Base-by-base conservation (phyloP, 495 filamentous ascomycete genomes). In the Xylaria flabelliformis region DNA sequence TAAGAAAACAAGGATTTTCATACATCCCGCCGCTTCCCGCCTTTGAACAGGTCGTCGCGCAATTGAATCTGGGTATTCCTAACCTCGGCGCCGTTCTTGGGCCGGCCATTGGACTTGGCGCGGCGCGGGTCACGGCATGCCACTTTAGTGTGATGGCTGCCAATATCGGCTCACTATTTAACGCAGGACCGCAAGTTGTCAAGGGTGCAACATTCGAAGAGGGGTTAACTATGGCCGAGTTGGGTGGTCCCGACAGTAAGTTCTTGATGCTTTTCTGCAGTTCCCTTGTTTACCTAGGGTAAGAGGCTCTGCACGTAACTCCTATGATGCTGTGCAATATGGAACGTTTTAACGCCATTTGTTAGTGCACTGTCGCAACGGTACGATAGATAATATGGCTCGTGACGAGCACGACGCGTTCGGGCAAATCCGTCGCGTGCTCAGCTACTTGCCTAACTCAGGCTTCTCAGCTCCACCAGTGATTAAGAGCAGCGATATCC, bases 81-180 rank as follows among this genome's bases (percentile, higher is more conserved):
- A 90, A 90, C 72, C 74, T 91, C 17, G 89, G 88, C 9, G 89
- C 89, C 19, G 87, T 90, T 6, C 78, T 91, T 34, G 89, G 89
- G 0, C 89, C 89, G 17, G 89, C 88, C 9, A 89, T 91, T 70
- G 89, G 89, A 3, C 85, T 91, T 12, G 89, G 89, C 7, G 88
- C 89, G 12, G 88, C 89, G 0, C 75, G 89, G 64, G 86, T 90
- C 0, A 87, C 88, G 2, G 83, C 83, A 0, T 90, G 88, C 67
- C 89, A 91, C 73, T 91, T 91, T 75, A 88, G 87, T 10, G 89
- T 91, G 59, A 91, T 91, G 88, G 88, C 88, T 6, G 87, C 82
- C 9, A 88, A 90, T 75, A 81, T 91, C 4, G 89, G 88, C 0
- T 82, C 84, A 3, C 73, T 91, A 9, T 90, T 91, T 75, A 90